A percentile compares a stretch with the other conserved stretches of the same genome.
Conservation (phyloP, 805 yeast species). For the Scheffersomyces ergatensis region DNA sequence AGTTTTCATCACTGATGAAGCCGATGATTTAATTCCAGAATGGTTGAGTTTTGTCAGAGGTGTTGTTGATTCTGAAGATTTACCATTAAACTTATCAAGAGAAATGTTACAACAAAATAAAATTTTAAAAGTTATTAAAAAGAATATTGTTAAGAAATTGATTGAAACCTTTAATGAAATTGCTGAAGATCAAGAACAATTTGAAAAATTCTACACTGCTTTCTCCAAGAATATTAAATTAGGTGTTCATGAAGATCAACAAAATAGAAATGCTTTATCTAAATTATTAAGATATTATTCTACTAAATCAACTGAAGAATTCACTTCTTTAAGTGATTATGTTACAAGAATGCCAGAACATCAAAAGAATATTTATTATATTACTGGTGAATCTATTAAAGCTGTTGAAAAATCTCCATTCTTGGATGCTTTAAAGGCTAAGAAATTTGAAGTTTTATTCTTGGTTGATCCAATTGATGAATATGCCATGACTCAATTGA, state of each 20-base stretch:
- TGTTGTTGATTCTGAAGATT: slow-evolving; percentile 99
- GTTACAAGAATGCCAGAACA: slow-evolving; percentile 99
- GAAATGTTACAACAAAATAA: slow-evolving; percentile 99
- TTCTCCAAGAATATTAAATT: slow-evolving; percentile 97
- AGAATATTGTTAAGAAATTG: slow-evolving; percentile 97
- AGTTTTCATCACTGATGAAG: slow-evolving; percentile 99
- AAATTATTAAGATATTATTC: slow-evolving; percentile 96
- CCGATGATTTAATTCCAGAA: slow-evolving; percentile 98
- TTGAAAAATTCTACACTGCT: slow-evolving; percentile 96
- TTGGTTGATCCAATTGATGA: slow-evolving; percentile 99
- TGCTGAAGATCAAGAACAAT: slow-evolving; percentile 98
- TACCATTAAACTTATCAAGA: slow-evolving; percentile 99
- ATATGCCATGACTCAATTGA: slow-evolving; percentile 98
- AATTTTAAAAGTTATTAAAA: slow-evolving; percentile 98
- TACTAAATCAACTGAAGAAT: slow-evolving; percentile 91
- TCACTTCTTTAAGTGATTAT: slow-evolving; percentile 93
- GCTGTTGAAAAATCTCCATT: slow-evolving; percentile 99
- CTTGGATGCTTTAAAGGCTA: slow-evolving; percentile 97
- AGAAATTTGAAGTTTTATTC: slow-evolving; percentile 97
- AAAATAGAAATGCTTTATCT: slow-evolving; percentile 94
- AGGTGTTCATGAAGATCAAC: slow-evolving; percentile 98
- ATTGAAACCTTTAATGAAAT: slow-evolving; percentile 99
- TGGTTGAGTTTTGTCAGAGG: slow-evolving; percentile 98
- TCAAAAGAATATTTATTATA: slow-evolving; percentile 99
- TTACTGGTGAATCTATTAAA: slow-evolving; percentile 98